Conservation (phyloP, 176 grass and related monocot genomes). For the Calamus simplicifolius region DNA sequence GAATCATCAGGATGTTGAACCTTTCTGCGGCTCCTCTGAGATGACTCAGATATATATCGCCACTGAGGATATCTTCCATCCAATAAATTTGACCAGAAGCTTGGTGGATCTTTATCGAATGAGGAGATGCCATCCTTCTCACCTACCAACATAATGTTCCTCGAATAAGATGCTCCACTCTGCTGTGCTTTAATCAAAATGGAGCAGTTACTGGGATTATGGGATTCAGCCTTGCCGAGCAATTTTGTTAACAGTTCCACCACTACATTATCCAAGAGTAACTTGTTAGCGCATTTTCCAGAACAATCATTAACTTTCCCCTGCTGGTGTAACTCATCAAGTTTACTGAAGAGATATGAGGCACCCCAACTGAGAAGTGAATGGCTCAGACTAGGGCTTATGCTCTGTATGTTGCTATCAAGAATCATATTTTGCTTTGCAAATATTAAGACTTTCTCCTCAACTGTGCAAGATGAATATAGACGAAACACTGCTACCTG, state of each 20-base stretch:
- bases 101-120: conserved; percentile 56
- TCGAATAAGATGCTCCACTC: conserved; percentile 57
- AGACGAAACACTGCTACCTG: conserved; percentile 60
- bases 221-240: conserved; percentile 26
- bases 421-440: conserved; percentile 62
- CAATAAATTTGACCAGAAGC: conserved; percentile 77
- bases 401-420: conserved; percentile 58
- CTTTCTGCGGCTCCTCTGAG: conserved; percentile 70
- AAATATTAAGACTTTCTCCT: conserved; percentile 76
- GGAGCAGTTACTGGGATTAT: conserved; percentile 11
- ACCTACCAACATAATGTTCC: conserved; percentile 47
- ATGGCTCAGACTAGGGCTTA: conserved; percentile 58
- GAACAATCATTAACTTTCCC: conserved; percentile 20
- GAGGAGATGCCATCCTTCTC: conserved; percentile 58
- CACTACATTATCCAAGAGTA: conserved; percentile 41
- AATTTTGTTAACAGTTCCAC: conserved; percentile 38
- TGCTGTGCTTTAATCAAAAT: conserved; percentile 41
- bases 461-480: conserved; percentile 70
- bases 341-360: conserved; percentile 46
- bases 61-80: conserved; percentile 52
- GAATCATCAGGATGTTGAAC: conserved; percentile 39
- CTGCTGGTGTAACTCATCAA: conserved; percentile 47
- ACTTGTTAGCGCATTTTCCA: conserved; percentile 18
- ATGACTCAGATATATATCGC: conserved; percentile 62
- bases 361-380: conserved; percentile 90